Evolutionary conservation across 2,329 filamentous ascomycete species (phyloP), one percentile per base, ranked within the genome.

Genomic region (Pseudopithomyces chartarum): DNA sequence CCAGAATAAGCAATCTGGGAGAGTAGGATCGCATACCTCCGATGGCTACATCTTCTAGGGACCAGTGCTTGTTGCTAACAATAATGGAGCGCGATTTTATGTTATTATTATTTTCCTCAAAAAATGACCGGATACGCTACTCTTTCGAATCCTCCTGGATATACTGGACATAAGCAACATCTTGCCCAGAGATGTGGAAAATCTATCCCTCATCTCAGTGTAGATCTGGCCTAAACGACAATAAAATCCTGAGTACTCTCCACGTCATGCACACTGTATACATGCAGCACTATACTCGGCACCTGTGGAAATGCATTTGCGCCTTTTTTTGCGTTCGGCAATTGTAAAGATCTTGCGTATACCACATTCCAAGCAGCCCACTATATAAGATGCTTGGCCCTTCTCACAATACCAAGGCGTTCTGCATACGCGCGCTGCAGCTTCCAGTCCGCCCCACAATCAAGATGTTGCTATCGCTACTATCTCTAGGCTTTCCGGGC

Each of bases 381-480:
- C 23, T 15, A 20, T 17, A 47, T 20, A 40, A 40, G 11, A 38
- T 38, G 15, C 45, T 20, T 15, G 15, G 19, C 10, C 44, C n/a
- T n/a, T 10, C 19, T 19, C 32, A 26, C 6, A n/a, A 36, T 22
- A 13, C 20, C 15, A 19, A 13, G 6, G 34, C 12, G 34, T 36
- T 13, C 34, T n/a, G 15, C 34, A 36, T 36, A n/a, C 34, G 15
- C 12, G 17, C 38, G 8, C 38, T 17, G 26, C 38, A n/a, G n/a
- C n/a, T 34, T 33, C 40, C n/a, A 39, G 43, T 56, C 56, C 38
- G 34, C 51, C 45, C 51, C 40, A 51, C 6, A 52, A 33, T 49
- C 54, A 50, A 51, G 52, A 40, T 58, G 52, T 39, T 39, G 58
- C 58, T 55, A 52, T 52, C 47, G 40, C 43, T 47, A 45, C 59